Percentiles rank a stretch among this genome's conserved stretches.
Evolutionary conservation across 768 basidiomycete genomes (phyloP).

Genomic region (Mycena venus): DNA sequence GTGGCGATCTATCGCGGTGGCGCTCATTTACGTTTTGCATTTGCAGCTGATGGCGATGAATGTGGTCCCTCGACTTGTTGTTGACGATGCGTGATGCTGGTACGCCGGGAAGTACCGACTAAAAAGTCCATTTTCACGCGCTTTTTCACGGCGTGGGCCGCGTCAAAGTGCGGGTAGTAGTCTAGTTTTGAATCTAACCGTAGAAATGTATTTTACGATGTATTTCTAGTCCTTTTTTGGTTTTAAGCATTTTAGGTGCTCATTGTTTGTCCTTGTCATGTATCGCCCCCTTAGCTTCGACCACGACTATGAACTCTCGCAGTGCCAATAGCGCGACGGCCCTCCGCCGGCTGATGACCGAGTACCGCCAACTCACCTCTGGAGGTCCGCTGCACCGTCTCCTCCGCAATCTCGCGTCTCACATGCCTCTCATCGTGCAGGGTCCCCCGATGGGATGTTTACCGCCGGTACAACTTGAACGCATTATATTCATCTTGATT

Average conservation of each 20-base stretch:
- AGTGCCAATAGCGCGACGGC: conserved; percentile 76
- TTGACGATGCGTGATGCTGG: conserved; percentile 78
- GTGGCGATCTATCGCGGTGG: not conserved
- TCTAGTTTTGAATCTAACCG: not conserved
- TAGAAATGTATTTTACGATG: conserved; percentile 25
- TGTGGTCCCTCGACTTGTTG: conserved; percentile 88
- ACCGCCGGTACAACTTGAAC: conserved; percentile 80
- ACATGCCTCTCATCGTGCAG: conserved; percentile 48
- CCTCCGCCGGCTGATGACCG: conserved; percentile 90
- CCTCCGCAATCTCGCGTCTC: not conserved
- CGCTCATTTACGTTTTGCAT: conserved; percentile 16
- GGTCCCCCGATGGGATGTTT: conserved; percentile 95
- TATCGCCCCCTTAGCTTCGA: not conserved
- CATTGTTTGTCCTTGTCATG: not conserved
- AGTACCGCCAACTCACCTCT: conserved; percentile 88
- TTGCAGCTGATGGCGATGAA: conserved; percentile 97
- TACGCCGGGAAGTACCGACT: not conserved
- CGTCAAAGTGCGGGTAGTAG: not conserved
- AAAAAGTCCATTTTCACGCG: too few relatives aligned
- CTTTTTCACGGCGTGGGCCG: not conserved
- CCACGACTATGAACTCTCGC: conserved; percentile 64
- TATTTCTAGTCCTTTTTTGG: not conserved
- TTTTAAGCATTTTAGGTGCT: not conserved
- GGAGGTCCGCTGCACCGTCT: conserved; percentile 63
- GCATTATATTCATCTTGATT: conserved; percentile 7